These are phyloP conservation scores for Yarrowia divulgata DNA, from an alignment of 805 yeast genomes.

Conservation along the genomic window DNA sequence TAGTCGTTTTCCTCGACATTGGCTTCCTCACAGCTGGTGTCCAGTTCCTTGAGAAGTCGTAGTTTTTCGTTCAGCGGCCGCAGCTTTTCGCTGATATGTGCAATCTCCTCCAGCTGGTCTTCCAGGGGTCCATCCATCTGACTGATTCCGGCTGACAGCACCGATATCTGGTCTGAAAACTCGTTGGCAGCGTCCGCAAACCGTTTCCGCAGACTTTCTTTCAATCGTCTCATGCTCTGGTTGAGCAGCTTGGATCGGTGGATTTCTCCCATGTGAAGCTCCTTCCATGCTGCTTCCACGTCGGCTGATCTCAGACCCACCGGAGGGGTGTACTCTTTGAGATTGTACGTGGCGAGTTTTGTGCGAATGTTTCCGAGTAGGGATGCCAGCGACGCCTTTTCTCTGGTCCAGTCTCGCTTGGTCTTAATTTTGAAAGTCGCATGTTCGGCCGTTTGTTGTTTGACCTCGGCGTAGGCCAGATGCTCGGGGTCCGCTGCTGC, in stretches of 20 bases:
- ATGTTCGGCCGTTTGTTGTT: conserved; percentile 46
- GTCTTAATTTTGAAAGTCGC: conserved; percentile 46
- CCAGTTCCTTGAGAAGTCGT: conserved; percentile 46
- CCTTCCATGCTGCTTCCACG: conserved; percentile 50
- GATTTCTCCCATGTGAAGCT: conserved; percentile 49
- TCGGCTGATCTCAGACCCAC: conserved; percentile 46
- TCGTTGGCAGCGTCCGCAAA: conserved; percentile 52
- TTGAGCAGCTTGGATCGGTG: conserved; percentile 49
- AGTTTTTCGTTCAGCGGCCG: conserved; percentile 50
- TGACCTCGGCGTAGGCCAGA: conserved; percentile 46
- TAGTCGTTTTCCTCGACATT: conserved; percentile 53
- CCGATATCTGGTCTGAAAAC: conserved; percentile 46
- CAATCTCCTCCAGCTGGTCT: conserved; percentile 52
- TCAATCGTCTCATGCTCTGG: conserved; percentile 49
- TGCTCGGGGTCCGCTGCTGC: conserved; percentile 44
- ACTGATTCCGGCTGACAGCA: conserved; percentile 47
- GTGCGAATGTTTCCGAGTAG: conserved; percentile 52
- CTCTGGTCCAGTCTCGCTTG: conserved; percentile 53
- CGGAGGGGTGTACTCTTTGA: conserved; percentile 52
- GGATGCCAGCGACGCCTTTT: conserved; percentile 51
- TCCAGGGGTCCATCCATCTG: conserved; percentile 52
- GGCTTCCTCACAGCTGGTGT: conserved; percentile 48
- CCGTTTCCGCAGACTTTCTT: conserved; percentile 48
- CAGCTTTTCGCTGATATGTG: conserved; percentile 51
- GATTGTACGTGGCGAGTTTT: conserved; percentile 51